Evolutionary conservation across 169 alveolate species (phyloP), one percentile per base, ranked within the genome.

Genomic region (Plasmodium ovale): DNA sequence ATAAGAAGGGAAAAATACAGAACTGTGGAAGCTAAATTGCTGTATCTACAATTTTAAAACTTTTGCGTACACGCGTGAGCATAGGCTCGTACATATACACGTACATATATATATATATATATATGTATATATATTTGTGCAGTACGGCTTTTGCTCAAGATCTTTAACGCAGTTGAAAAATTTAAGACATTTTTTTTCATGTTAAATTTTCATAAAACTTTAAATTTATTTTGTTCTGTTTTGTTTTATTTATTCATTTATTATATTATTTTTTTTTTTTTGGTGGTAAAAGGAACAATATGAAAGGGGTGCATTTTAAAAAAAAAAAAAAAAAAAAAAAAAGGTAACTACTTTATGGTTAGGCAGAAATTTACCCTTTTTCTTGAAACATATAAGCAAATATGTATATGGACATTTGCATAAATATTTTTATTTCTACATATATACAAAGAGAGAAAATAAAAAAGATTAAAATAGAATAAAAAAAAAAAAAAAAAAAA

Each of bases 391-490:
- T 51, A 31, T 27, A 65, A 31, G 21, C 14, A 47, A 23, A 44
- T 47, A 35, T 35, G 4, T 33, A 35, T 5, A 10, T 23, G 21
- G n/a, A 58, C 5, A 47, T 16, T 44, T 49, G 39, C 25, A 49
- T 44, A 10, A 5, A 19, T 70, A 21, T 25, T 4, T 35, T 70
- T 70, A 70, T 70, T 70, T 70, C 84, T 70, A 44, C 64, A 49
- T 70, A 44, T 47, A 49, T 49, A 59, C 19, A 44, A 49, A 27
- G 42, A 56, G 67, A 39, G 21, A 67, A 0, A 37, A 16, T 5
- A 49, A 25, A 49, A 14, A 27, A 70, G 56, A 47, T 47, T 70
- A 49, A n/a, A 70, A 49, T 47, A 70, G 84, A 70, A 70, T 65
- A 70, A 70, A 47, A 44, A 23, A 12, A 31, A 49, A 70, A 31